These are phyloP conservation scores for Lenzites betulinus DNA, from an alignment of 768 basidiomycete species.

Conservation along the genomic window DNA sequence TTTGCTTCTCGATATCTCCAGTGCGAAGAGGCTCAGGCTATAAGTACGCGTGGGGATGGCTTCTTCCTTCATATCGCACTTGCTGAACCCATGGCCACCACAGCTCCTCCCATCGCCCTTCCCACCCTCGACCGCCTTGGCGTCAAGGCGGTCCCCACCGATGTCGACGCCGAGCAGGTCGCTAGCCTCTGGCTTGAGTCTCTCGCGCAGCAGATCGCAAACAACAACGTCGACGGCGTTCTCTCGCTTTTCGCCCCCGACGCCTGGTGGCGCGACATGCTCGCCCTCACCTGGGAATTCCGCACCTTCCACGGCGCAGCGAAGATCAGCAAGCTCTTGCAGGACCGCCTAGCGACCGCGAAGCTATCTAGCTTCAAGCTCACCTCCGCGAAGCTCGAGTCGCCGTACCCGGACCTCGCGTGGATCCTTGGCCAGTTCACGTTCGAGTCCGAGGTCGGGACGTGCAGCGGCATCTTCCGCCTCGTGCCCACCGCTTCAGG, in stretches of 20 bases:
- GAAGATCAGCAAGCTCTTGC: conserved; percentile 33
- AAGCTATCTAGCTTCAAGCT: conserved; percentile 24
- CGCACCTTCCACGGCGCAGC: conserved; percentile 39
- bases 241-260: conserved; percentile 38
- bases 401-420: conserved; percentile 29
- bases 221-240: conserved; percentile 39
- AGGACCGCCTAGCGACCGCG: conserved; percentile 26
- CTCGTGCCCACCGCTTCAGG: conserved; percentile 45
- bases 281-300: conserved; percentile 41
- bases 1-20: background rate
- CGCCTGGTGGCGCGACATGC: conserved; percentile 36
- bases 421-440: conserved; percentile 38
- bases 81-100: conserved; percentile 11
- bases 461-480: conserved; percentile 43
- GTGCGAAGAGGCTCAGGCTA: background rate
- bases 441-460: conserved; percentile 45
- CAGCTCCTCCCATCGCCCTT: conserved; percentile 16
- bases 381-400: conserved; percentile 18
- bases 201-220: conserved; percentile 38
- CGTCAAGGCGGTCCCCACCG: conserved; percentile 21
- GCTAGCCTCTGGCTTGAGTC: conserved; percentile 45
- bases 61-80: background rate
- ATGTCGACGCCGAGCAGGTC: conserved; percentile 39
- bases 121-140: conserved; percentile 34
- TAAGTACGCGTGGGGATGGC: background rate